Percentiles rank a stretch among this genome's conserved stretches.
phyloP scores from a whole-genome alignment of 129 eudicot genomes.

The Flaveria brownii region DNA sequence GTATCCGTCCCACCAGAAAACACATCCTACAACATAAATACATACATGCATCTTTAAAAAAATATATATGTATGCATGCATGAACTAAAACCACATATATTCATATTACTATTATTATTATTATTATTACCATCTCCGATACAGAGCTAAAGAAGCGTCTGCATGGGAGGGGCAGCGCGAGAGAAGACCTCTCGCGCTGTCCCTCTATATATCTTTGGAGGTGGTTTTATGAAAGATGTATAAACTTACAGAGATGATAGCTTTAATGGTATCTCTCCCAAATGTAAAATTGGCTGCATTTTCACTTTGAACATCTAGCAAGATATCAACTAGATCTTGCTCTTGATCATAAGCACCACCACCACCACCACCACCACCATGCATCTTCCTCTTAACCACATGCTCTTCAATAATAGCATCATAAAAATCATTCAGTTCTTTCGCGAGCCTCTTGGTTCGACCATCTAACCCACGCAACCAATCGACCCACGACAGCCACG shows the following conservation, averaged over 20 bases:
- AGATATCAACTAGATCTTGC: conserved; percentile 45
- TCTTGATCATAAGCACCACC: neutral
- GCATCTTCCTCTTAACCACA: neutral
- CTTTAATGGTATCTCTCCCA: conserved; percentile 43
- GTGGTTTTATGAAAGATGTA: neutral
- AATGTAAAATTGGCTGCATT: conserved; percentile 16
- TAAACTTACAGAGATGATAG: conserved; percentile 31
- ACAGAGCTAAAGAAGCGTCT: no score
- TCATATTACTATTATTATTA: no score
- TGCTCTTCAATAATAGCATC: conserved; percentile 46
- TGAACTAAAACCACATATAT: neutral
- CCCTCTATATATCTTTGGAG: no score
- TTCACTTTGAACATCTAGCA: conserved; percentile 42
- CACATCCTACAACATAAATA: conserved; percentile 20
- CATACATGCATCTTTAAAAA: neutral
- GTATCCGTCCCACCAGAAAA: conserved; percentile 34
- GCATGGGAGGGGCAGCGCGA: no score
- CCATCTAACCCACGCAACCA: conserved; percentile 20
- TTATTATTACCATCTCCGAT: no score
- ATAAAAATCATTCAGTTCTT: conserved; percentile 27
- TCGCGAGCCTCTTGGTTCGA: conserved; percentile 14
- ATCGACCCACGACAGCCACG: conserved; percentile 45
- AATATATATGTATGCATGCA: neutral
- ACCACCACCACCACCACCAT: neutral
- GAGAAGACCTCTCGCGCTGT: no score